Conservation (phyloP, 2,329 filamentous ascomycete species). For the Diaporthe nobilis region DNA sequence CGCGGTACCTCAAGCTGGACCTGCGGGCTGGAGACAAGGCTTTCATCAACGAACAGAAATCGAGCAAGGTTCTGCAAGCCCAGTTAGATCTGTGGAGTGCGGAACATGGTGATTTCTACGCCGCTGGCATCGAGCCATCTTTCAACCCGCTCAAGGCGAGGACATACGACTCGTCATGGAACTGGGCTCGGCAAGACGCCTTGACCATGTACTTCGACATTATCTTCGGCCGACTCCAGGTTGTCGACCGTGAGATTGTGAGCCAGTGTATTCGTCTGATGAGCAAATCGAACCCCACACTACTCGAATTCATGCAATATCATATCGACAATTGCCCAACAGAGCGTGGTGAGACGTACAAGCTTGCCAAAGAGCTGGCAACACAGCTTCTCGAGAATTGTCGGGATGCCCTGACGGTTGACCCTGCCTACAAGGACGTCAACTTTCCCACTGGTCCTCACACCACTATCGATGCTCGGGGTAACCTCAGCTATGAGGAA, state of each 20-base stretch:
- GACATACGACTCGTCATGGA: slow-evolving; percentile 98
- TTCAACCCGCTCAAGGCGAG: slow-evolving; percentile 96
- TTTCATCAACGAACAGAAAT: slow-evolving; percentile 86
- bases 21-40: slow-evolving; percentile 97
- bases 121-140: slow-evolving; percentile 91
- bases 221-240: slow-evolving; percentile 94
- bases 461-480: slow-evolving; percentile 91
- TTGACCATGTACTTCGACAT: slow-evolving; percentile 99
- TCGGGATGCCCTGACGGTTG: slow-evolving; percentile 86
- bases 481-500: slow-evolving; percentile 94
- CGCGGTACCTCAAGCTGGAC: slow-evolving; percentile 97
- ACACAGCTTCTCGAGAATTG: slow-evolving; percentile 97
- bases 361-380: slow-evolving; percentile 95
- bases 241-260: slow-evolving; percentile 96
- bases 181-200: slow-evolving; percentile 98
- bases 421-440: slow-evolving; percentile 97
- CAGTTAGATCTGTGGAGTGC: slow-evolving; percentile 95
- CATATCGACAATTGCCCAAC: slow-evolving; percentile 99
- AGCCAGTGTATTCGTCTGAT: slow-evolving; percentile 99
- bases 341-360: slow-evolving; percentile 96
- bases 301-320: slow-evolving; percentile 99
- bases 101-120: slow-evolving; percentile 97
- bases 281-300: slow-evolving; percentile 96
- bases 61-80: slow-evolving; percentile 87
- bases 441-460: slow-evolving; percentile 91